These are phyloP conservation scores for Chlorophyllum brunneum DNA, from an alignment of 768 basidiomycete genomes.

Conservation along the genomic window DNA sequence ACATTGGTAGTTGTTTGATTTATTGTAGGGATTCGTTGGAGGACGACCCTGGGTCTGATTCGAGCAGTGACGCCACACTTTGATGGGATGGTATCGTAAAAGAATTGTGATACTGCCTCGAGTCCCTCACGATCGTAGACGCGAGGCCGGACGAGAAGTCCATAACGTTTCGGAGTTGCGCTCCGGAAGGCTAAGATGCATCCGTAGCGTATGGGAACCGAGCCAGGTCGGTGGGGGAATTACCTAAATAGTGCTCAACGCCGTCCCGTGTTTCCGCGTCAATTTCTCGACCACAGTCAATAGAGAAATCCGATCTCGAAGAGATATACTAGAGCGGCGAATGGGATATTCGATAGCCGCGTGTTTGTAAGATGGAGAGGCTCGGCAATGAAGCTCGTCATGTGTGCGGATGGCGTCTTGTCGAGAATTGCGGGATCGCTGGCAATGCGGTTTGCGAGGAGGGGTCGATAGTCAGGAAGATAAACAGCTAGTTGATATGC, in stretches of 20 bases:
- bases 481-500: slow-evolving; percentile 5
- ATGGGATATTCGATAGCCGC: background rate
- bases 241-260: background rate
- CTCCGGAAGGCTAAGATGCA: background rate
- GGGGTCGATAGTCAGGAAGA: background rate
- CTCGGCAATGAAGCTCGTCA: background rate
- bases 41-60: too few relatives aligned
- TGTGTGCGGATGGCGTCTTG: slow-evolving; percentile 1
- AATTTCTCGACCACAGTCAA: background rate
- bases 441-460: background rate
- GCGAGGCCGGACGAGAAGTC: background rate
- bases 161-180: background rate
- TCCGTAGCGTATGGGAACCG: background rate
- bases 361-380: background rate
- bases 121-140: slow-evolving; percentile 6
- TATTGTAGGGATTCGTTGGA: too few relatives aligned
- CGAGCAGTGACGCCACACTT: too few relatives aligned
- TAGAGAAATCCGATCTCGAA: background rate
- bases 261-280: background rate
- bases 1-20: too few relatives aligned
- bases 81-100: too few relatives aligned
- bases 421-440: background rate
- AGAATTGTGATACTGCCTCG: too few relatives aligned
- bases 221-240: background rate
- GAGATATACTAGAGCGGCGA: background rate